Evolutionary conservation across 1,284 basidiomycete genomes (phyloP).

Genomic region (Trichosporon sp.): DNA sequence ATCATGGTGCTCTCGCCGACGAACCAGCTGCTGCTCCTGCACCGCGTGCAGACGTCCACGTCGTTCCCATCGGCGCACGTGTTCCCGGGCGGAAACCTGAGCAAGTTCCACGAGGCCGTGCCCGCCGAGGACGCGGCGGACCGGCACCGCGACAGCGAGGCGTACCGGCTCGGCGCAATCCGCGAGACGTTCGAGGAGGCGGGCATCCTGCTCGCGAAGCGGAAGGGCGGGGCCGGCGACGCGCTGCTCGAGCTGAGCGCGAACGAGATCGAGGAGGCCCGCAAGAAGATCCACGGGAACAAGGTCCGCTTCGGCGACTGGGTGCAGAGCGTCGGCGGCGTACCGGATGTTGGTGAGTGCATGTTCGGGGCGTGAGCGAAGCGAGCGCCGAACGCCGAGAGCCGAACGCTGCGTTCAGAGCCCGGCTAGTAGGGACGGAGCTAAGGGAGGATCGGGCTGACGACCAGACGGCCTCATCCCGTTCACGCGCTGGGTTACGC

Average conservation of each 20-base stretch:
- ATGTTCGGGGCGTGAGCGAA: not conserved
- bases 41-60: conserved; percentile 10
- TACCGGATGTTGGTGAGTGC: conserved; percentile 11
- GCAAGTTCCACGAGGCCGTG: conserved; percentile 12
- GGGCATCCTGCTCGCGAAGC: conserved; percentile 18
- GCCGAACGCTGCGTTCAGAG: no score
- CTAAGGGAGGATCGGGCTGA: no score
- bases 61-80: conserved; percentile 13
- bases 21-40: conserved; percentile 15
- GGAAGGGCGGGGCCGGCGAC: not conserved
- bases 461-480: conserved; percentile 15
- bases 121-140: conserved; percentile 1
- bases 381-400: not conserved
- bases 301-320: conserved; percentile 16
- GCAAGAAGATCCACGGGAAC: conserved; percentile 17
- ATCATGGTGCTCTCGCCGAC: conserved; percentile 15
- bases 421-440: no score
- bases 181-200: conserved; percentile 23
- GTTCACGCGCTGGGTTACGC: conserved; percentile 24
- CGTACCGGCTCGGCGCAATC: conserved; percentile 18
- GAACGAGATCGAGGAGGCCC: conserved; percentile 5
- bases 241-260: conserved; percentile 9
- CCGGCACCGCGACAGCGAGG: conserved; percentile 13
- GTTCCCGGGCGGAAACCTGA: conserved; percentile 15
- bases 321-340: conserved; percentile 12